phyloP scores from a whole-genome alignment of 345 rosid species.

The Heritiera littoralis region DNA sequence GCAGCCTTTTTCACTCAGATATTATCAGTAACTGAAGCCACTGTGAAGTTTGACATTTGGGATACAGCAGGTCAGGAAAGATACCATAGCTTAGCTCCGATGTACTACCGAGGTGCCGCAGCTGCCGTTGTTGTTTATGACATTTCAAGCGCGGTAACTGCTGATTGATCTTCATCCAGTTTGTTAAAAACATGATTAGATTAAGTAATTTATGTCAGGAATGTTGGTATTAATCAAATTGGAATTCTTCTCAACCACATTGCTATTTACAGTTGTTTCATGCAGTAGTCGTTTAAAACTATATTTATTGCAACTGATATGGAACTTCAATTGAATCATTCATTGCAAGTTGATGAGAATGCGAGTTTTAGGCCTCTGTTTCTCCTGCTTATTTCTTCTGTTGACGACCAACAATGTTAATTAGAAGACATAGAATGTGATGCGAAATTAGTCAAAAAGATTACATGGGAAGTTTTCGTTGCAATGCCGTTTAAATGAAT shows the following conservation, averaged over 20 bases:
- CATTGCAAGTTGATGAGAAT: not conserved
- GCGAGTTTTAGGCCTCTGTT: too few relatives aligned
- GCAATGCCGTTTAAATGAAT: not conserved
- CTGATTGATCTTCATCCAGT: not conserved
- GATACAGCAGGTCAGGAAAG: conserved; percentile 82
- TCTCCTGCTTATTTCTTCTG: too few relatives aligned
- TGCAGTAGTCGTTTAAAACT: not conserved
- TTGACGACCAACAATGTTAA: too few relatives aligned
- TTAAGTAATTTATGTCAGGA: not conserved
- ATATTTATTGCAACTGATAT: not conserved
- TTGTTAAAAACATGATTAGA: not conserved
- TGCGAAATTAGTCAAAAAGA: too few relatives aligned
- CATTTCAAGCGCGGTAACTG: conserved; percentile 56
- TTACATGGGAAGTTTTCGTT: not conserved
- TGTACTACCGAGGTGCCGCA: conserved; percentile 76
- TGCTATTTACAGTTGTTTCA: not conserved
- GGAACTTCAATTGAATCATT: not conserved
- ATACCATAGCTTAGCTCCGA: conserved; percentile 74
- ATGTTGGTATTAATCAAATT: not conserved
- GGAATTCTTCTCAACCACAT: not conserved
- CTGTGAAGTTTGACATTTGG: conserved; percentile 77
- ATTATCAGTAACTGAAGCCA: conserved; percentile 58
- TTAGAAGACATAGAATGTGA: too few relatives aligned
- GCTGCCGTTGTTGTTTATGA: conserved; percentile 70
- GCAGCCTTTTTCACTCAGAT: conserved; percentile 83